Base-by-base conservation (phyloP, 768 basidiomycete species). In the Trametes cubensis region DNA sequence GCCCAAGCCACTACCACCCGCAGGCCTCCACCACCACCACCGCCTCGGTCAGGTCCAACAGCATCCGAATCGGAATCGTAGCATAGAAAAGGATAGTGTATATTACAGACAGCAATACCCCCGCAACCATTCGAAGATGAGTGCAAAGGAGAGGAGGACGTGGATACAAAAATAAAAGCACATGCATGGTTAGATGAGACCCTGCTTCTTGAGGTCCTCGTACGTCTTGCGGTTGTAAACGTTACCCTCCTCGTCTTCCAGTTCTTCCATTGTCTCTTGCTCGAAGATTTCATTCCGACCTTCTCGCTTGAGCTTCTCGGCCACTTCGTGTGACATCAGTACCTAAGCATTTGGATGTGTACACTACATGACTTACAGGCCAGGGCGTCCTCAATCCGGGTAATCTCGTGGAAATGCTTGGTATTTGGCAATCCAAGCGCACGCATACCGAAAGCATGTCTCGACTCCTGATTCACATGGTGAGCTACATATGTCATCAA, bases 361-460 rank as follows among this genome's bases (percentile, higher is more conserved):
- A 18, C 11, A 20, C 34, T 4, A 28, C 8, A 44, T 28, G 49
- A 87, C 94, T 67, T 73, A 98, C 96, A 79, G 34, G 94, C 85
- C 58, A 99, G 85, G 0, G 95, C 97, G 78, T 99, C 97, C 70
- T 95, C 92, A 66, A 99, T 99, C 54, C 89, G 86, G 25, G 95
- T 98, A 62, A 99, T 98, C 76, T 97, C 97, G 72, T 97, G 95
- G 81, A 98, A 99, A 76, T 99, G 97, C 75, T 96, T 98, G 2
- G 96, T 98, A 67, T 98, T 98, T 1, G 97, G 97, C 60, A 99
- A 81, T 39, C 97, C 97, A 28, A 99, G 83, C 13, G 96, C 95
- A 50, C 94, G 89, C 94, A 99, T 97, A 23, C 95, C 97, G 68
- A 98, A 98, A 1, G 97, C 92, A 76, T 99, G 97, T 58, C 95